A percentile compares a stretch with the other conserved stretches of the same genome.
Conservation (phyloP, 169 alveolate genomes). For the Miamiensis avidus region DNA sequence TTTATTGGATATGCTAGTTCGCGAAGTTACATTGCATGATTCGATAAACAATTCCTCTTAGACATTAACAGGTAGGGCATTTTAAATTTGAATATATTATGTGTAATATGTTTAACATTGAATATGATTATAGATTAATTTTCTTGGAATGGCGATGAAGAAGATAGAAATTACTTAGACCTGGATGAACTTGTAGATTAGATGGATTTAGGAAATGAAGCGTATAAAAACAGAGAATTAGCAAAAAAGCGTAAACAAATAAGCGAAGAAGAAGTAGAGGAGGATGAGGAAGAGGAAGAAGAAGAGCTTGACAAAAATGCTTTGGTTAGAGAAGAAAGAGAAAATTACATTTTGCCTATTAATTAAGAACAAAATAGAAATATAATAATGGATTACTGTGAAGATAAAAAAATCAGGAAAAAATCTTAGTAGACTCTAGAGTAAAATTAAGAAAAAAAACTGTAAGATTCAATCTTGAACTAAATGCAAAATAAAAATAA, state of each 20-base stretch:
- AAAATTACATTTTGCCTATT: too few relatives aligned
- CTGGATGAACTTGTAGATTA: not conserved
- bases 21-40: slow-evolving; percentile 30
- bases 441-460: too few relatives aligned
- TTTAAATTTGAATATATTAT: too few relatives aligned
- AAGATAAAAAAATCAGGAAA: not conserved
- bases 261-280: not conserved
- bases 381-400: too few relatives aligned
- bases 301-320: not conserved
- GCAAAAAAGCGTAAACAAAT: not conserved
- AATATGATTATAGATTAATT: not conserved
- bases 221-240: too few relatives aligned
- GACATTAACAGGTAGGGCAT: not conserved
- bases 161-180: not conserved
- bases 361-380: not conserved
- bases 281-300: not conserved
- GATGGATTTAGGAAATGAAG: not conserved
- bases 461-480: not conserved
- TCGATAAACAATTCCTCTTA: slow-evolving; percentile 8
- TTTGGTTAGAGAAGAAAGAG: not conserved
- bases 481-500: not conserved
- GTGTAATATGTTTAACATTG: too few relatives aligned
- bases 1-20: slow-evolving; percentile 8
- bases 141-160: not conserved
- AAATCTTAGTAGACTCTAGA: not conserved